Percentiles rank a stretch among this genome's conserved stretches.
phyloP scores from a whole-genome alignment of 2,329 filamentous ascomycete species.

The Talaromyces sp. region DNA sequence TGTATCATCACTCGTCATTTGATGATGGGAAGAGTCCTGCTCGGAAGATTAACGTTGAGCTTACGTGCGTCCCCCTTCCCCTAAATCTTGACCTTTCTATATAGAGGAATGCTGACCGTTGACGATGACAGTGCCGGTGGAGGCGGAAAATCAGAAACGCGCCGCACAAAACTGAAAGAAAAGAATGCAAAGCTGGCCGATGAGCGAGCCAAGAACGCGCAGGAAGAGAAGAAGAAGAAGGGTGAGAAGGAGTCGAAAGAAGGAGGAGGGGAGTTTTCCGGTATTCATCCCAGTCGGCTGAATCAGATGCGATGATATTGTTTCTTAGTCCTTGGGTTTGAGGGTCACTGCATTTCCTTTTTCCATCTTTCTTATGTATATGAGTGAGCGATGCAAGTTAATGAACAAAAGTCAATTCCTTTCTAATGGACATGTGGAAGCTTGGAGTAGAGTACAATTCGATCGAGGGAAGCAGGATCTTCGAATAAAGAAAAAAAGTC shows the following conservation, averaged over 20 bases:
- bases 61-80: slow-evolving; percentile 61
- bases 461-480: neutral
- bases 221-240: slow-evolving; percentile 46
- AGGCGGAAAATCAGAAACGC: slow-evolving; percentile 71
- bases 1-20: slow-evolving; percentile 84
- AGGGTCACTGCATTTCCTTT: neutral
- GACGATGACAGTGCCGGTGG: slow-evolving; percentile 61
- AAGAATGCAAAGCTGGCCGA: slow-evolving; percentile 86
- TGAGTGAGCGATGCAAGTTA: neutral
- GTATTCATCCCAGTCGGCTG: slow-evolving; percentile 46
- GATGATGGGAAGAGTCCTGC: slow-evolving; percentile 53
- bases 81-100: neutral
- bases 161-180: slow-evolving; percentile 71
- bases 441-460: neutral
- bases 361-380: neutral
- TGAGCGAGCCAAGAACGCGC: slow-evolving; percentile 54
- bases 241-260: slow-evolving; percentile 27
- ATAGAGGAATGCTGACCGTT: neutral
- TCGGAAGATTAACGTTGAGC: slow-evolving; percentile 85
- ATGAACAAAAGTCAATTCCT: neutral
- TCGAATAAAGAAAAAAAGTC: neutral
- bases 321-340: neutral
- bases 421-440: neutral
- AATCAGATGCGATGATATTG: slow-evolving; percentile 27
- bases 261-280: slow-evolving; percentile 30